phyloP scores from a whole-genome alignment of 345 rosid genomes.

The Eucalyptus victrix region DNA sequence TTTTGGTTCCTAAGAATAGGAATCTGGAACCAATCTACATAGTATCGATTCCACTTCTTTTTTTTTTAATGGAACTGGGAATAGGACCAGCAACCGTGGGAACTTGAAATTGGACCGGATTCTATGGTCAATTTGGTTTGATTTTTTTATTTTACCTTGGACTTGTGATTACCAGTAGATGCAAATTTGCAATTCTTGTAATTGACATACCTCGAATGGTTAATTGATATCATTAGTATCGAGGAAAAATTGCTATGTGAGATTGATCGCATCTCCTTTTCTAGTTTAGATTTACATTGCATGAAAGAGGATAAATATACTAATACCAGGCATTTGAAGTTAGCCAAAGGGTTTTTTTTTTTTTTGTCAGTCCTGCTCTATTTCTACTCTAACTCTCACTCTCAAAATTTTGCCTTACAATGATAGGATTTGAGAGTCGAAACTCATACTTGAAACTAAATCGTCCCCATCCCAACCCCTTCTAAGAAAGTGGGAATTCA shows the following conservation, averaged over 20 bases:
- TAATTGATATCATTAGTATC: background rate
- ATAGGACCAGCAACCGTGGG: background rate
- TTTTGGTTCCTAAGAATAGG: background rate
- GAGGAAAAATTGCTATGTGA: background rate
- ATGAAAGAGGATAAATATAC: background rate
- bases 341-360: too few relatives aligned
- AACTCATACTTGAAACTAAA: too few relatives aligned
- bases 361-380: fast-evolving
- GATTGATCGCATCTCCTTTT: background rate
- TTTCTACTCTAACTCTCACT: fast-evolving
- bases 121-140: background rate
- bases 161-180: background rate
- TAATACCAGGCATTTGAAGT: background rate
- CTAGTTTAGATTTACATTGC: background rate
- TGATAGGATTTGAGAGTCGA: fast-evolving
- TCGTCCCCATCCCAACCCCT: fast-evolving
- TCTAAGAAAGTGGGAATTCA: too few relatives aligned
- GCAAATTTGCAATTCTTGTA: background rate
- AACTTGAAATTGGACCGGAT: background rate
- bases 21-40: background rate
- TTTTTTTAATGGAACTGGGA: background rate
- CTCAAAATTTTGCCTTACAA: fast-evolving
- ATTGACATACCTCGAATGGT: background rate
- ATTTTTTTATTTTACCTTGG: background rate
- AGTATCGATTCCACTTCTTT: background rate